These are phyloP conservation scores for Russula virescens DNA, from an alignment of 768 basidiomycete species.

Conservation along the genomic window DNA sequence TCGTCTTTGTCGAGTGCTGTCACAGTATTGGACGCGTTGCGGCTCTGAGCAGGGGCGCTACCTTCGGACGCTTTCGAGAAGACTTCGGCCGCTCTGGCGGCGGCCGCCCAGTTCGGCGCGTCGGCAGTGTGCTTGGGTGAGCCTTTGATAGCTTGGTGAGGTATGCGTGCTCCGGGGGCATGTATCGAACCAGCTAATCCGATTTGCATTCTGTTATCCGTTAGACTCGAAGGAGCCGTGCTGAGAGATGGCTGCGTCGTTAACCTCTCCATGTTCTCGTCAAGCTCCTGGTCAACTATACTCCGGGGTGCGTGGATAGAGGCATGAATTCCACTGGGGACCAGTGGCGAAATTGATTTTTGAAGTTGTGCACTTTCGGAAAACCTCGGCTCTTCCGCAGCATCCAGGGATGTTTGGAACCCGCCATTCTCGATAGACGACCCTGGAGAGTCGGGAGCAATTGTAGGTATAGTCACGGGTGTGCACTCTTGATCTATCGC, in stretches of 20 bases:
- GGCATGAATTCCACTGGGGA: not conserved
- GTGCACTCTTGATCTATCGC: slow-evolving; percentile 2
- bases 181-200: slow-evolving; percentile 11
- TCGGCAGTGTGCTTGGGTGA: not conserved
- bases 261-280: not conserved
- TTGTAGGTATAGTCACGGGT: not conserved
- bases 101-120: slow-evolving; percentile 18
- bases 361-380: not conserved
- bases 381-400: not conserved
- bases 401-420: not conserved
- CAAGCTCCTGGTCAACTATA: not conserved
- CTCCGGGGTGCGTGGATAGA: not conserved
- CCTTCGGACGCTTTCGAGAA: not conserved
- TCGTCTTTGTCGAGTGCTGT: not conserved
- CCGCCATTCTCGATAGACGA: not conserved
- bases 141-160: not conserved
- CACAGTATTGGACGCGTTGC: not conserved
- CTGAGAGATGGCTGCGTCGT: not conserved
- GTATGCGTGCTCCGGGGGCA: not conserved
- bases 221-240: not conserved
- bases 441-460: not conserved
- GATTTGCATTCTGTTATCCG: not conserved
- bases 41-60: not conserved
- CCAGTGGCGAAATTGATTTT: not conserved
- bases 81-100: not conserved